Evolutionary conservation across 139 green algal species (phyloP).

Genomic region (Zygnema cylindricum): DNA sequence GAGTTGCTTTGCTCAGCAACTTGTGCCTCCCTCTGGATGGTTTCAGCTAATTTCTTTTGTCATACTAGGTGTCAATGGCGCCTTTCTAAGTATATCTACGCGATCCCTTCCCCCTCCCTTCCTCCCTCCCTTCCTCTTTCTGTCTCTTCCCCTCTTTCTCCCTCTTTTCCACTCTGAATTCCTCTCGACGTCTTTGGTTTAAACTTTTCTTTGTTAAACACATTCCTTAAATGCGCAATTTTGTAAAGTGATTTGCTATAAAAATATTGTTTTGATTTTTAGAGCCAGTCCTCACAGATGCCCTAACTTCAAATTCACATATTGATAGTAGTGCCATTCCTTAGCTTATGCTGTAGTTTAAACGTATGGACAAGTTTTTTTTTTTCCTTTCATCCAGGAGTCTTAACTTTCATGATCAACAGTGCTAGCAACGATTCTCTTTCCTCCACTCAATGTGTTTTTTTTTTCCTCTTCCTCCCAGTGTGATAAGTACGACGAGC

Average conservation of each 20-base stretch:
- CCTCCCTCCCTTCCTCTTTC: neutral
- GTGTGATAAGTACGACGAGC: slow-evolving; percentile 93
- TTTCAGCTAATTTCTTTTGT: neutral
- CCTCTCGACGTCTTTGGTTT: too few species aligned
- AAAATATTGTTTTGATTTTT: too few species aligned
- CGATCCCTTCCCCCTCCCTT: neutral
- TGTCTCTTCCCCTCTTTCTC: neutral
- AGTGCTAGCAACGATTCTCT: neutral
- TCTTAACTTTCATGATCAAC: neutral
- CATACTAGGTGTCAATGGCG: neutral
- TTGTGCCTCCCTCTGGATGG: neutral
- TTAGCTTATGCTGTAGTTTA: neutral
- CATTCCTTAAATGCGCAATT: too few species aligned
- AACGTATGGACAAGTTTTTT: neutral
- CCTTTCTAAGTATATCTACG: neutral
- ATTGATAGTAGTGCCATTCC: neutral
- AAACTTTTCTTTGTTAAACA: too few species aligned
- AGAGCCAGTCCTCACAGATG: too few species aligned
- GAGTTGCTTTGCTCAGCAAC: neutral
- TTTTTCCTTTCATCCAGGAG: neutral
- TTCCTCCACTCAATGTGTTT: neutral
- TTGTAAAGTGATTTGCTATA: too few species aligned
- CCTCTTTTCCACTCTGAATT: neutral
- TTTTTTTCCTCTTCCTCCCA: slow-evolving; percentile 55
- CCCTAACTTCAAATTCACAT: neutral